Evolutionary conservation across 768 basidiomycete species (phyloP), one percentile per base, ranked within the genome.

Genomic region (Lentinula boryana): DNA sequence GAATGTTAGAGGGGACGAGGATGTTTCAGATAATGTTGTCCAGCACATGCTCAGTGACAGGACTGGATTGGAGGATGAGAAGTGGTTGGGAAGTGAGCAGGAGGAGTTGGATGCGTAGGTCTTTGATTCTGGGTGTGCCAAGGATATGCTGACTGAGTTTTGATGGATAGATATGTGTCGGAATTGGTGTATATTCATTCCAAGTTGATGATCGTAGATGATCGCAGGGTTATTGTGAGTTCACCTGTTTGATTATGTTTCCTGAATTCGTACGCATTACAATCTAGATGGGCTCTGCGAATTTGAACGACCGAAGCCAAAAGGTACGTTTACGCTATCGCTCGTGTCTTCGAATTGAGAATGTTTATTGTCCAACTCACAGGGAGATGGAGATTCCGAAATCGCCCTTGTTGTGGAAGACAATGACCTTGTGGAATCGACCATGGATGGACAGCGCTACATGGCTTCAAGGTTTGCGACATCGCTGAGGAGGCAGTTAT

Each of bases 141-240:
- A 40, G 33, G 33, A 46, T 18, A 21, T 21, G 46, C 63, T n/a
- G 31, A 62, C 68, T 23, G 68, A 60, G 46, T 57, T 55, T 54
- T 54, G 40, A 58, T 46, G 10, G n/a, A 31, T 63, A 89, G 89
- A 57, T 93, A 91, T 72, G 84, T 91, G 18, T 85, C 87, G n/a
- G 88, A 92, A 73, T 63, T 89, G 65, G 73, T 89, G 21, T 93
- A 93, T 66, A 93, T 94, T 61, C 92, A 94, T 70, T 85, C 84
- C 23, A 94, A 94, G 76, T 70, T 96, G 27, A 96, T 97, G 95
- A 91, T 96, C 57, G 92, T 97, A 38, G 95, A 97, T 68, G 95
- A 98, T 69, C 80, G 84, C 35, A 80, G 87, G 38, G 94, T 97
- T 49, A 93, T 98, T 64, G 91, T 93, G 65, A 56, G 90, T 80